These are phyloP conservation scores for Cyberlindnera mrakii DNA, from an alignment of 805 yeast species.

Conservation along the genomic window DNA sequence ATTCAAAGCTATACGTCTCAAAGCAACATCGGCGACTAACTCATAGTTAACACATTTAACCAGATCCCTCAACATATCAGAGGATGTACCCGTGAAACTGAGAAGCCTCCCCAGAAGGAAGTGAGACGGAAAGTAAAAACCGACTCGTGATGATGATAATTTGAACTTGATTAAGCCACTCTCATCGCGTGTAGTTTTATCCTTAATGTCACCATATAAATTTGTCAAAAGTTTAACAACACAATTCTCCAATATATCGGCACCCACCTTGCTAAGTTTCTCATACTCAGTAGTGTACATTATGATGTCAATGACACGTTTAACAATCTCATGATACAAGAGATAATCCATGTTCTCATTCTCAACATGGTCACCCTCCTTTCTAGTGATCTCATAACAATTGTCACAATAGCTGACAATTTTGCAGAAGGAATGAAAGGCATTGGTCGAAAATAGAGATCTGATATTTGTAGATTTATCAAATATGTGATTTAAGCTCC, in stretches of 20 bases:
- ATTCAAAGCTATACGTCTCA: slow-evolving; percentile 54
- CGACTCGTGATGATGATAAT: slow-evolving; percentile 44
- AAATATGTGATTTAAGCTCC: slow-evolving; percentile 15
- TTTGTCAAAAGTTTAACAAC: background rate
- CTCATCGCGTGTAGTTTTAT: slow-evolving; percentile 12
- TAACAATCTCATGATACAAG: slow-evolving; percentile 42
- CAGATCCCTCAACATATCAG: slow-evolving; percentile 1
- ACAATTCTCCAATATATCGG: slow-evolving; percentile 1
- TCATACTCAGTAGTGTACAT: slow-evolving; percentile 25
- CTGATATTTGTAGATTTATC: slow-evolving; percentile 26
- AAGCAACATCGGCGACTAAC: slow-evolving; percentile 47
- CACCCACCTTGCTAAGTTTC: slow-evolving; percentile 1
- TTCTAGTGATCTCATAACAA: slow-evolving; percentile 48
- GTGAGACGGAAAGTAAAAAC: slow-evolving; percentile 57
- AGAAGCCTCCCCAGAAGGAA: slow-evolving; percentile 39
- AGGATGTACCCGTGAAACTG: background rate
- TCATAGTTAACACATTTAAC: slow-evolving; percentile 32
- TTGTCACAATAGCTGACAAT: slow-evolving; percentile 50
- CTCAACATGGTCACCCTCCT: slow-evolving; percentile 64
- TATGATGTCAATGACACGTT: slow-evolving; percentile 37
- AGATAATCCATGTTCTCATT: slow-evolving; percentile 47
- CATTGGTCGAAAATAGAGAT: slow-evolving; percentile 24
- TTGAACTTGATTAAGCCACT: slow-evolving; percentile 27
- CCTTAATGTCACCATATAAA: slow-evolving; percentile 7
- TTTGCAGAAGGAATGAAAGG: slow-evolving; percentile 23